phyloP scores from a whole-genome alignment of 2,329 filamentous ascomycete genomes.

The Magnaporthiopsis poae region DNA sequence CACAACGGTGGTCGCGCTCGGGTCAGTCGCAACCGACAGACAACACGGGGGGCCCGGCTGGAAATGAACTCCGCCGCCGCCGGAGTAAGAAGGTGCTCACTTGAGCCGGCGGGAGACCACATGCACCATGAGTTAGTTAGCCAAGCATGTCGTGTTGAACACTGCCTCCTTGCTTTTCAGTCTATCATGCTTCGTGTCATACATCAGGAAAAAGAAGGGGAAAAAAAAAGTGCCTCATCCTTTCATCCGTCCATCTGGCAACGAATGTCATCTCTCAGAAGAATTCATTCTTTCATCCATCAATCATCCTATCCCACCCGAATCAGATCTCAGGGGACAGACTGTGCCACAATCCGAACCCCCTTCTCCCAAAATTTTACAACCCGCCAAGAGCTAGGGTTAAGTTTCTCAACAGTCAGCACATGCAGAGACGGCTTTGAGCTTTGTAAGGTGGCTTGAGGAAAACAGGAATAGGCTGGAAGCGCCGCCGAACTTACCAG shows the following conservation, averaged over 20 bases:
- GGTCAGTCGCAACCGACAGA: neutral
- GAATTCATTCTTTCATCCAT: neutral
- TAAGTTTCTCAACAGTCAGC: neutral
- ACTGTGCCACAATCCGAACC: neutral
- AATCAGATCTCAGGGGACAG: neutral
- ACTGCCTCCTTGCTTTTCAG: neutral
- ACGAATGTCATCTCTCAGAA: neutral
- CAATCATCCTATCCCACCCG: neutral
- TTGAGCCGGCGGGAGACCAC: neutral
- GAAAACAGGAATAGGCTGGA: no score
- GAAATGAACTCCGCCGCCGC: neutral
- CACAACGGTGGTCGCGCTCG: neutral
- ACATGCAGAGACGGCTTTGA: no score
- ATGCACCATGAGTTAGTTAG: neutral
- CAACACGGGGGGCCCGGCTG: neutral
- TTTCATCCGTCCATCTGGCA: no score
- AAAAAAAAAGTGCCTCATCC: neutral
- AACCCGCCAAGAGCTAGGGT: neutral
- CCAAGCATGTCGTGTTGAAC: neutral
- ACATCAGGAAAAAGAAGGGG: neutral
- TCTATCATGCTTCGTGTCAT: neutral
- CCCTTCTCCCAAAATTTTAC: neutral
- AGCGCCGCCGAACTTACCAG: slow-evolving; percentile 43
- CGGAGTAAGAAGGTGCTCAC: neutral
- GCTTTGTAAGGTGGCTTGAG: neutral